phyloP scores from a whole-genome alignment of 2,329 filamentous ascomycete species.

The Monosporascus cannonballus region DNA sequence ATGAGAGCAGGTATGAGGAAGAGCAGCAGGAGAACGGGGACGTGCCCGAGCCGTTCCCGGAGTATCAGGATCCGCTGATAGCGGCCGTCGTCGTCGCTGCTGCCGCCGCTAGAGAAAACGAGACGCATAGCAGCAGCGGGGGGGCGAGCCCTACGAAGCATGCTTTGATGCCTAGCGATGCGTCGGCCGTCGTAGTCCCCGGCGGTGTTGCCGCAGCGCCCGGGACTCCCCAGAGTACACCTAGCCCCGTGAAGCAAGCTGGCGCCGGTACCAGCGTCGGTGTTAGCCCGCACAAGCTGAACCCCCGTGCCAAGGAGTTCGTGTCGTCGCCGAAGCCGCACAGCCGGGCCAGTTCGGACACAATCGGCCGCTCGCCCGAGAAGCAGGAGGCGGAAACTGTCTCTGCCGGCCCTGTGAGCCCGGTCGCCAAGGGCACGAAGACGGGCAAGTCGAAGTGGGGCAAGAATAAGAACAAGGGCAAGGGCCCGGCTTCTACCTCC shows the following conservation, averaged over 20 bases:
- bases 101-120: too few species aligned
- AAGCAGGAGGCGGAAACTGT: too few species aligned
- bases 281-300: constrained; percentile 1
- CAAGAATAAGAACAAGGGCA: neutral
- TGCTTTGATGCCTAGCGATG: too few species aligned
- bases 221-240: neutral
- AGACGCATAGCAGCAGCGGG: too few species aligned
- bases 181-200: too few species aligned
- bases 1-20: neutral
- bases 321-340: neutral
- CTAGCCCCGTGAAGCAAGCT: neutral
- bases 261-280: too few species aligned
- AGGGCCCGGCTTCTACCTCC: neutral
- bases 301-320: constrained; percentile 13
- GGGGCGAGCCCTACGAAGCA: too few species aligned
- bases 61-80: constrained; percentile 10
- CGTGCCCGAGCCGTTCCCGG: constrained; percentile 11
- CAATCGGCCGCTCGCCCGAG: too few species aligned
- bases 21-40: too few species aligned
- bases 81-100: too few species aligned
- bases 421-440: neutral
- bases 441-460: neutral
- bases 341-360: neutral
- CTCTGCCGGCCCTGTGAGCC: too few species aligned
- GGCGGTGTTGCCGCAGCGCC: too few species aligned